Base-by-base conservation (phyloP, 164 flowering plant species). In the Liriodendron chinense region DNA sequence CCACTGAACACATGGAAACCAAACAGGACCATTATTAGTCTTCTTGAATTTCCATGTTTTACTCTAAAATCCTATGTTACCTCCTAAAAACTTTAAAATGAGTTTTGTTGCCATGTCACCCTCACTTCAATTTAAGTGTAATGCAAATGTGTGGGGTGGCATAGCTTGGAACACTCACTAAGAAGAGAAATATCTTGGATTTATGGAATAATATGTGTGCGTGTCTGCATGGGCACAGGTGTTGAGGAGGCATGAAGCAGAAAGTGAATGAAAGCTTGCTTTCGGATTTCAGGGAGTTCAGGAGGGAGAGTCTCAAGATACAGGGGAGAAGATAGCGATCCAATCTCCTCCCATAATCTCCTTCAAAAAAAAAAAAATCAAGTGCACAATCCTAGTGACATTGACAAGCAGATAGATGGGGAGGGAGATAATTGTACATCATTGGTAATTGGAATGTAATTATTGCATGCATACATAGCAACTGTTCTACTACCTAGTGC, bases 251-350 rank as follows among this genome's bases (percentile, higher is more conserved):
- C 82, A 91, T 92, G 96, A 90, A 90, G 84, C 72, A 87, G 2
- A 87, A 89, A 74, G 94, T 92, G 21, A 89, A 91, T 74, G 82
- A 81, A 5, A 91, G 92, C 82, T 83, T 94, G 89, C 82, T 92
- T 67, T 84, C 85, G 9, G 97, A 92, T 80, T 92, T 88, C 74
- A 83, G 82, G 18, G 72, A 82, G 75, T 94, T 87, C 86, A 88
- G 81, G 77, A 83, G 76, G 78, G 91, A 87, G 81, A 83, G 66
- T 65, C 67, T 67, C 3, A 78, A 76, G 75, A 83, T 7, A n/a
- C 50, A n/a, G 47, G 56, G 71, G 56, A 47, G 56, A 47, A 69
- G 56, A 69, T 69, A 50, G 9, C 3, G 7, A 47, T 69, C 7
- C 69, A 67, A 67, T 28, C 47, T 67, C 69, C 18, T 24, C 69